Conservation (phyloP, 768 basidiomycete genomes). For the Rhizopogon vulgaris region DNA sequence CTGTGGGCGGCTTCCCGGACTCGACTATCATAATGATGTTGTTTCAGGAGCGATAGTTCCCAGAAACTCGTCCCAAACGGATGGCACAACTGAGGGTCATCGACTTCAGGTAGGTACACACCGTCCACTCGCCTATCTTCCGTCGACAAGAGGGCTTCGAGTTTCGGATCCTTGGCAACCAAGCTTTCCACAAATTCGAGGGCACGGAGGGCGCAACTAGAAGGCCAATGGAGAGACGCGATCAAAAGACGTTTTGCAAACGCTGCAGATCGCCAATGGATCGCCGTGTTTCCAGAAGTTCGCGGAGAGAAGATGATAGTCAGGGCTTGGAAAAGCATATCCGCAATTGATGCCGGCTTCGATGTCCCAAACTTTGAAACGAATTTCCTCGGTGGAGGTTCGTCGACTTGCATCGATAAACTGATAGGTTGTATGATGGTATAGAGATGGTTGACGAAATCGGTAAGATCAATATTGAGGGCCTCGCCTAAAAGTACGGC, state of each 20-base stretch:
- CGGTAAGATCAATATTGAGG: conserved; percentile 90
- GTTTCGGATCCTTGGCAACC: conserved; percentile 68
- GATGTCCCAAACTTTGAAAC: conserved; percentile 18
- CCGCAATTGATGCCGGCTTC: conserved; percentile 38
- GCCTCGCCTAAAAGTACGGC: conserved; percentile 66
- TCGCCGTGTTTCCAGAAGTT: conserved; percentile 43
- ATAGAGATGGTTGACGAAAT: conserved; percentile 84
- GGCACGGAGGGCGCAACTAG: conserved; percentile 54
- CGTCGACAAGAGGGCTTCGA: conserved; percentile 80
- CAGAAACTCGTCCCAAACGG: conserved; percentile 83
- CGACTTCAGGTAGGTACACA: conserved; percentile 75
- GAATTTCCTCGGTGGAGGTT: conserved; percentile 29
- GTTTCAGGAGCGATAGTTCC: conserved; percentile 67
- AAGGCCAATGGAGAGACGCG: conserved; percentile 77
- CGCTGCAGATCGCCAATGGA: conserved; percentile 77
- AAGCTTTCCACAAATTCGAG: conserved; percentile 70
- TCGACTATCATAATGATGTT: conserved; percentile 56
- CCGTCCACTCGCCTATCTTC: conserved; percentile 85
- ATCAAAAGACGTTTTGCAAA: conserved; percentile 90
- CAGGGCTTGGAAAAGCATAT: conserved; percentile 85
- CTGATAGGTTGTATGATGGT: conserved; percentile 72
- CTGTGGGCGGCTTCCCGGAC: conserved; percentile 64
- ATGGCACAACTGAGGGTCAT: conserved; percentile 81
- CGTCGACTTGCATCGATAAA: conserved; percentile 59
- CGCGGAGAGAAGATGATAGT: conserved; percentile 76